Percentiles rank a stretch among this genome's conserved stretches.
phyloP scores from a whole-genome alignment of 1,284 basidiomycete species.

The Malassezia arunalokei region DNA sequence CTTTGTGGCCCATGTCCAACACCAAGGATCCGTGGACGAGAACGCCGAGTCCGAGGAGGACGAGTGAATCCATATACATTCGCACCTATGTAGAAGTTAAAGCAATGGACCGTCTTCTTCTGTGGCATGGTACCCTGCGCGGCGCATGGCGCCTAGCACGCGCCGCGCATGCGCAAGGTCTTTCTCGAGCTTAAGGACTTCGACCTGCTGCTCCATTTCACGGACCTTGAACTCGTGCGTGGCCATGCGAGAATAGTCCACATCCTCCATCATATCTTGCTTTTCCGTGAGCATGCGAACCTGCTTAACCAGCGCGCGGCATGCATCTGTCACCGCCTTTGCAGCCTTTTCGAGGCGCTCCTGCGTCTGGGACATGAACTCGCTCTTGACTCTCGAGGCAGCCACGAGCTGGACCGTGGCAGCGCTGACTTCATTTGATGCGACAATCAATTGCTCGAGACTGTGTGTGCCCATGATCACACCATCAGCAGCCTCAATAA shows the following conservation, averaged over 20 bases:
- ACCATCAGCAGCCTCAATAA: conserved; percentile 95
- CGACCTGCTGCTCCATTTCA: conserved; percentile 92
- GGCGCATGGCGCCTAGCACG: conserved; percentile 41
- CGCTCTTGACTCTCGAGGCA: conserved; percentile 93
- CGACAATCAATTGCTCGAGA: conserved; percentile 94
- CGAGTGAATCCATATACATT: not conserved
- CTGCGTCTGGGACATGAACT: conserved; percentile 96
- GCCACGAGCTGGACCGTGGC: conserved; percentile 96
- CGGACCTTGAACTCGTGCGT: conserved; percentile 81
- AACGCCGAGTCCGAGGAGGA: not conserved
- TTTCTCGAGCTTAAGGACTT: conserved; percentile 91
- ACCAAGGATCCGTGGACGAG: conserved; percentile 14
- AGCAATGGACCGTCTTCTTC: conserved; percentile 20
- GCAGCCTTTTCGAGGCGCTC: conserved; percentile 88
- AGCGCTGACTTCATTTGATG: conserved; percentile 93
- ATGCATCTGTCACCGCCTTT: conserved; percentile 97
- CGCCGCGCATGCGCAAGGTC: conserved; percentile 55
- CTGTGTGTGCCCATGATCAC: conserved; percentile 92
- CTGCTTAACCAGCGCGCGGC: conserved; percentile 87
- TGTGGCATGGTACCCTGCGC: conserved; percentile 40
- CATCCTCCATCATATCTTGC: conserved; percentile 60
- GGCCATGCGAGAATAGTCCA: conserved; percentile 85
- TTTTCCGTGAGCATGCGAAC: conserved; percentile 87
- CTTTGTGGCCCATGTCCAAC: conserved; percentile 47
- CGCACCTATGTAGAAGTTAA: not conserved